These are phyloP conservation scores for Apiospora phragmitis DNA, from an alignment of 2,329 filamentous ascomycete species.

Conservation along the genomic window DNA sequence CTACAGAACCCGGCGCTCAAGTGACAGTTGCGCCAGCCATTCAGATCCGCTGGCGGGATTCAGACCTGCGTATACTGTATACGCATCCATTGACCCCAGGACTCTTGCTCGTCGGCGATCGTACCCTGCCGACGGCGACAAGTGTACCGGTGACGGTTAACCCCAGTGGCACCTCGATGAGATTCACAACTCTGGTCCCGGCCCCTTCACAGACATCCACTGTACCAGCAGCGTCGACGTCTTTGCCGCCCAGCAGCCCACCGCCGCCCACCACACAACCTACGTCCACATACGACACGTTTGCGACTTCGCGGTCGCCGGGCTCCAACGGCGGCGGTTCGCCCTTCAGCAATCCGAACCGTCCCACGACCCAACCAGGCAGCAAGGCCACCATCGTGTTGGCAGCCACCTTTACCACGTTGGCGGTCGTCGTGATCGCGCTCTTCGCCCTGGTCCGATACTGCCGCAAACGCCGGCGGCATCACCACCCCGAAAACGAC, in stretches of 20 bases:
- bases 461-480: neutral
- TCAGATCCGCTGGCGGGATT: conserved; percentile 39
- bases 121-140: neutral
- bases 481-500: neutral
- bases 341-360: neutral
- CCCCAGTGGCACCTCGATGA: neutral
- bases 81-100: conserved; percentile 39
- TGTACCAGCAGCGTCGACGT: neutral
- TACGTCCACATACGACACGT: neutral
- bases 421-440: neutral
- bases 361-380: neutral
- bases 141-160: neutral
- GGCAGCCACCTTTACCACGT: neutral
- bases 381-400: neutral
- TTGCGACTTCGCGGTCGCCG: neutral
- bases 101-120: conserved; percentile 20
- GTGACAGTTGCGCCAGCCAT: conserved; percentile 38
- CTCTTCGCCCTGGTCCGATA: neutral
- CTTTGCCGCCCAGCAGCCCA: neutral
- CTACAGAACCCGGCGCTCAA: conserved; percentile 16
- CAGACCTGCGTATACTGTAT: conserved; percentile 33
- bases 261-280: neutral
- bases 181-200: neutral
- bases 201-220: neutral
- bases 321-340: neutral